Conservation (phyloP, 2,329 filamentous ascomycete genomes). For the Dothidotthia symphoricarpi region DNA sequence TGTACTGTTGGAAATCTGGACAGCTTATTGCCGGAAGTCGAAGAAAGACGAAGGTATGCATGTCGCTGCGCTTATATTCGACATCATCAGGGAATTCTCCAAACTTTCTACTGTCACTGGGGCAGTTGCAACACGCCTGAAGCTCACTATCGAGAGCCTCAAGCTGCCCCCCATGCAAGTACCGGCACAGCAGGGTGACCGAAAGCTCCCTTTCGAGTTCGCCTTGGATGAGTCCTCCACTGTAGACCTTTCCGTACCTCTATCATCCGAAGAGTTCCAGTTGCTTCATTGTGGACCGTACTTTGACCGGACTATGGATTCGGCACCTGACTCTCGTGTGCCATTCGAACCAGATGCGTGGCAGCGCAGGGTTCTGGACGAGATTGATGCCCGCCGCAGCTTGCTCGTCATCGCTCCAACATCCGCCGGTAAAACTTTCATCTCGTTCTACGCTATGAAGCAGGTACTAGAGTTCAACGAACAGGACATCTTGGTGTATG, state of each 20-base stretch:
- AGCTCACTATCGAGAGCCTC: conserved; percentile 41
- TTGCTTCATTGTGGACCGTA: conserved; percentile 68
- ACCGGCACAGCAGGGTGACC: conserved; percentile 32
- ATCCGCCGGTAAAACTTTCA: conserved; percentile 79
- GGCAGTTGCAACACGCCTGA: conserved; percentile 31
- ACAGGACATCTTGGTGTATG: conserved; percentile 71
- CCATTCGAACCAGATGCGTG: conserved; percentile 72
- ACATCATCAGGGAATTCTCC: conserved; percentile 29
- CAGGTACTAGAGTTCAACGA: conserved; percentile 67
- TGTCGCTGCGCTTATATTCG: conserved; percentile 36
- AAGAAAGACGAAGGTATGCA: conserved; percentile 31
- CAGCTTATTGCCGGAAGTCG: conserved; percentile 32
- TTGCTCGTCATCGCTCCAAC: conserved; percentile 76
- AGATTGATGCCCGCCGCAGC: conserved; percentile 67
- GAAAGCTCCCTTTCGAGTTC: conserved; percentile 48
- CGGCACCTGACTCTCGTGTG: conserved; percentile 65
- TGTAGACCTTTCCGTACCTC: conserved; percentile 38
- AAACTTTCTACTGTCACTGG: conserved; percentile 30
- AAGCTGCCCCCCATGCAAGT: conserved; percentile 40
- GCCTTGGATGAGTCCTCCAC: conserved; percentile 20
- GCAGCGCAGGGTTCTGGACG: conserved; percentile 72
- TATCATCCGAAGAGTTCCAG: conserved; percentile 60
- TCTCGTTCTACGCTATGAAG: conserved; percentile 81
- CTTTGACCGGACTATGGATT: conserved; percentile 71
- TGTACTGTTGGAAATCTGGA: conserved; percentile 52